These are phyloP conservation scores for Ogataea populi-albae DNA, from an alignment of 805 yeast genomes.

Conservation along the genomic window DNA sequence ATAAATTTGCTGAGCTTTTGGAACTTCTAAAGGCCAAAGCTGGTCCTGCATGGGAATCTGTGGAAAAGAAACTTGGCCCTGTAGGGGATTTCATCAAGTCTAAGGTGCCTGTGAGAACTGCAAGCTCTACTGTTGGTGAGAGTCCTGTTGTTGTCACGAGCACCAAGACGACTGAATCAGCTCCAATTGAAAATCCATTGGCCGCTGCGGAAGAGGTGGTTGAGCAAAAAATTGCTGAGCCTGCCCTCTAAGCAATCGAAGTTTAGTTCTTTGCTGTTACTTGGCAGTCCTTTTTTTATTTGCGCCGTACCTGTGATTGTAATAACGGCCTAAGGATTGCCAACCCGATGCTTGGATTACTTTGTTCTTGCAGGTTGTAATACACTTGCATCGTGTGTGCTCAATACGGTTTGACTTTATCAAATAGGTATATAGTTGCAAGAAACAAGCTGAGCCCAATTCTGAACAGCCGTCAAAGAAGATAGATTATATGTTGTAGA, in stretches of 20 bases:
- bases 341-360: too few species aligned
- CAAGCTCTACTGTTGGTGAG: conserved; percentile 61
- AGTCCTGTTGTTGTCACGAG: conserved; percentile 11
- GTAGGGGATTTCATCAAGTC: conserved; percentile 57
- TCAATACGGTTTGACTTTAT: too few species aligned
- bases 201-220: conserved; percentile 5
- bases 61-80: conserved; percentile 63
- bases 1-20: conserved; percentile 45
- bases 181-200: conserved; percentile 3
- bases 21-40: conserved; percentile 39
- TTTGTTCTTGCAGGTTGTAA: too few species aligned
- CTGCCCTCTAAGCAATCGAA: conserved; percentile 1
- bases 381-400: too few species aligned
- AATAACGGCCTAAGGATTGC: too few species aligned
- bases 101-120: conserved; percentile 63
- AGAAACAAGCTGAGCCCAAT: too few species aligned
- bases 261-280: too few species aligned
- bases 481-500: too few species aligned
- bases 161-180: conserved; percentile 9
- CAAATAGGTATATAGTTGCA: too few species aligned
- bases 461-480: too few species aligned
- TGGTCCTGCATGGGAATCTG: conserved; percentile 57
- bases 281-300: too few species aligned
- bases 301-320: too few species aligned
- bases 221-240: conserved; percentile 6